These are phyloP conservation scores for Suillus occidentalis DNA, from an alignment of 768 basidiomycete genomes.

Conservation along the genomic window DNA sequence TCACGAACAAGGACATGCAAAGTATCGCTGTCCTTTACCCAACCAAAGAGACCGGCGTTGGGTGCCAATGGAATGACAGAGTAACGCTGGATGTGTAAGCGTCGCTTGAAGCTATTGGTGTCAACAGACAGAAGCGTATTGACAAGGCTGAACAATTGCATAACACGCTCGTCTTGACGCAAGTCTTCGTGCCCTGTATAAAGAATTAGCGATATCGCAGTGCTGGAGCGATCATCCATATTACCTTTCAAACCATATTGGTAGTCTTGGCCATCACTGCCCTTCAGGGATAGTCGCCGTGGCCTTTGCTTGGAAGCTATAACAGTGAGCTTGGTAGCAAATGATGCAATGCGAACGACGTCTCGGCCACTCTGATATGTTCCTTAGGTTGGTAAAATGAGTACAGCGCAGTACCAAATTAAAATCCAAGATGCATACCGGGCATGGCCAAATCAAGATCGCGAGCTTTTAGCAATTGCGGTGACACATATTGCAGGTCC, in stretches of 20 bases:
- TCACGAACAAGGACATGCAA: constrained; percentile 95
- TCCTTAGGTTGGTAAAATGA: constrained; percentile 42
- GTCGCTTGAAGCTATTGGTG: constrained; percentile 93
- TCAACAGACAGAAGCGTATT: constrained; percentile 93
- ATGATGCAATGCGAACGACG: constrained; percentile 79
- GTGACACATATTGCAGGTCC: constrained; percentile 97
- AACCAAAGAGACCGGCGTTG: constrained; percentile 90
- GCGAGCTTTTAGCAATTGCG: constrained; percentile 82
- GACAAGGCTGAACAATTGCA: constrained; percentile 97
- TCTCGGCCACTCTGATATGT: constrained; percentile 90
- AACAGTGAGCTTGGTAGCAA: constrained; percentile 86
- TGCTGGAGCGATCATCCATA: not conserved
- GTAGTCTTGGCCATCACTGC: constrained; percentile 92
- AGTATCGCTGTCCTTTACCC: constrained; percentile 96
- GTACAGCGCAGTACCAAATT: not conserved
- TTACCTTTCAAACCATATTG: constrained; percentile 89
- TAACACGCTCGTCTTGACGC: constrained; percentile 97
- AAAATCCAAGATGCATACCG: constrained; percentile 44
- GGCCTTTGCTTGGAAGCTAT: constrained; percentile 98
- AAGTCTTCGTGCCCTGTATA: constrained; percentile 91
- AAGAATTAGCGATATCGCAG: constrained; percentile 6
- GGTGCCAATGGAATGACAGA: constrained; percentile 94
- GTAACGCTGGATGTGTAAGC: constrained; percentile 90
- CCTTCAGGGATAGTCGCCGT: constrained; percentile 80
- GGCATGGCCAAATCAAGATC: constrained; percentile 96